phyloP scores from a whole-genome alignment of 164 flowering plant genomes.

The Tetracentron sinense region DNA sequence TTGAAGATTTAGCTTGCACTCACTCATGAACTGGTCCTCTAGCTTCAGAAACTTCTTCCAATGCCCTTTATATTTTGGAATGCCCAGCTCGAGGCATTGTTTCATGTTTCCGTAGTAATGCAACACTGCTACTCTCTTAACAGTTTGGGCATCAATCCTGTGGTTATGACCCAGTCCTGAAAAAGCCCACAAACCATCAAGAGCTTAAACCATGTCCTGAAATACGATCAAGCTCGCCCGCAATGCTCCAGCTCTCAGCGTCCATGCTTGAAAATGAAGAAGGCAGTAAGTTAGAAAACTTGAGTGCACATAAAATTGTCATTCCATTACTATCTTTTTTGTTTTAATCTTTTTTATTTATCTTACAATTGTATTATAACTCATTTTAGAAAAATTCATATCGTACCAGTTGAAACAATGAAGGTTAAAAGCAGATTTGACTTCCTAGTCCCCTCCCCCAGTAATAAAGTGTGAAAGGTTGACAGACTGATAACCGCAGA shows the following conservation, averaged over 20 bases:
- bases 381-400: not conserved
- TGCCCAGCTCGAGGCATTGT: constrained; percentile 96
- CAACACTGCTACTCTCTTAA: constrained; percentile 61
- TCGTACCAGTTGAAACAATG: too few species aligned
- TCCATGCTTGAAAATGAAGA: not conserved
- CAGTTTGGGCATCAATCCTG: constrained; percentile 28
- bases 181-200: constrained; percentile 57
- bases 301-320: not conserved
- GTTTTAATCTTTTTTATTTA: too few species aligned
- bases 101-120: constrained; percentile 96
- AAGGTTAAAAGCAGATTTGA: too few species aligned
- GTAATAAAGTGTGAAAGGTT: too few species aligned
- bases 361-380: not conserved
- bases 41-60: constrained; percentile 66
- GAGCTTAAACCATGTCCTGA: constrained; percentile 50
- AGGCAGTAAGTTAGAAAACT: not conserved
- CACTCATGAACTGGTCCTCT: constrained; percentile 60
- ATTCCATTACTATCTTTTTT: too few species aligned
- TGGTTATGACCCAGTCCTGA: constrained; percentile 83
- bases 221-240: constrained; percentile 65
- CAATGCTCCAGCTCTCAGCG: constrained; percentile 35
- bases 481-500: not conserved
- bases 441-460: too few species aligned
- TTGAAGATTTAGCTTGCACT: constrained; percentile 79
- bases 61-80: constrained; percentile 51